phyloP scores from a whole-genome alignment of 805 yeast species.

The Kurtzmaniella fragi region DNA sequence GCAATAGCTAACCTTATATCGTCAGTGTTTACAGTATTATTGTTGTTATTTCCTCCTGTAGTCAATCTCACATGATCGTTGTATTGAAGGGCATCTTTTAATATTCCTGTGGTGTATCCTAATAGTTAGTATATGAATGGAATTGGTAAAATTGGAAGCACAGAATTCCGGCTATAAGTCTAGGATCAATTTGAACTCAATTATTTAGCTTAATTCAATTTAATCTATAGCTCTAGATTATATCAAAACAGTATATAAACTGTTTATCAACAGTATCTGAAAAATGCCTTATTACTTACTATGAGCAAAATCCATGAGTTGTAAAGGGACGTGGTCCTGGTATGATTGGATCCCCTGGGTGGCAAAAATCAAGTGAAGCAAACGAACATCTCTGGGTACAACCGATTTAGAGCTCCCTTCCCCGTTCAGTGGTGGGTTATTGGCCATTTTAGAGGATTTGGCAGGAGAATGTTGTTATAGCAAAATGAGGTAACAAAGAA shows the following conservation, averaged over 20 bases:
- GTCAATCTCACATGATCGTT: slow-evolving; percentile 68
- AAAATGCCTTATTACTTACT: no score
- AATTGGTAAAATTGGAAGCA: not conserved
- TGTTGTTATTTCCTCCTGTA: slow-evolving; percentile 27
- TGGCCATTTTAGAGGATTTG: not conserved
- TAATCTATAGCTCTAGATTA: no score
- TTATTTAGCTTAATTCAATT: no score
- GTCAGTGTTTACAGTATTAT: slow-evolving; percentile 67
- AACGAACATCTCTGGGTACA: slow-evolving; percentile 85
- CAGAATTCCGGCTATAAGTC: no score
- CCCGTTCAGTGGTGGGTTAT: not conserved
- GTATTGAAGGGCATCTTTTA: slow-evolving; percentile 86
- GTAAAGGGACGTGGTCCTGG: slow-evolving; percentile 94
- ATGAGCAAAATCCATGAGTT: slow-evolving; percentile 95
- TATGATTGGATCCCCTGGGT: slow-evolving; percentile 88
- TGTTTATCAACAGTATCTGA: no score
- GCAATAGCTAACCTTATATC: slow-evolving; percentile 91
- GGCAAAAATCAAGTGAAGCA: slow-evolving; percentile 85
- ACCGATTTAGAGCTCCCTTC: slow-evolving; percentile 12
- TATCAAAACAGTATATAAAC: no score
- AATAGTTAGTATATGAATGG: not conserved
- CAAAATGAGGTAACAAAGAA: not conserved
- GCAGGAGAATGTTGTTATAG: not conserved
- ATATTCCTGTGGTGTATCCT: slow-evolving; percentile 76
- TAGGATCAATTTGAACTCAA: no score